These are phyloP conservation scores for Sporobolomyces roseus DNA, from an alignment of 768 basidiomycete genomes.

Conservation along the genomic window DNA sequence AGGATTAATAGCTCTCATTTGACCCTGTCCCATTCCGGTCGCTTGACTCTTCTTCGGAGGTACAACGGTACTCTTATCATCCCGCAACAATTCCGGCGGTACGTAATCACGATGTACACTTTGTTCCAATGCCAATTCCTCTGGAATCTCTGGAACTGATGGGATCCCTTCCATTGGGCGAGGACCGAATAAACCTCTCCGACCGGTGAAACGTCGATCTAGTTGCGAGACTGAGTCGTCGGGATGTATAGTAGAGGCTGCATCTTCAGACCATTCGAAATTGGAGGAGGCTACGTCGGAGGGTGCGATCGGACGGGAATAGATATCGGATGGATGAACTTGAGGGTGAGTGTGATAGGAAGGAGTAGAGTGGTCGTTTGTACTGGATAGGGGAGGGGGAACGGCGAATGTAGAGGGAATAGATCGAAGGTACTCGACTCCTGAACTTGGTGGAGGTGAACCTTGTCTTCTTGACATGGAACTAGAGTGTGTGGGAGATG, in stretches of 20 bases:
- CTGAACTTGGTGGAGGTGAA: not conserved
- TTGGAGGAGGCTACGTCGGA: slow-evolving; percentile 22
- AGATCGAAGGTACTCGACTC: slow-evolving; percentile 2
- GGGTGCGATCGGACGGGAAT: slow-evolving; percentile 16
- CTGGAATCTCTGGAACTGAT: slow-evolving; percentile 2
- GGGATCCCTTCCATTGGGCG: slow-evolving; percentile 20
- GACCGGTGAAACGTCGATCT: slow-evolving; percentile 31
- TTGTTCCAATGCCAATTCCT: slow-evolving; percentile 18
- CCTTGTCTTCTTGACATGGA: slow-evolving; percentile 8
- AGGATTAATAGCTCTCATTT: slow-evolving; percentile 10
- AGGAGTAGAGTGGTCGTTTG: slow-evolving; percentile 6
- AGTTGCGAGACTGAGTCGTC: slow-evolving; percentile 39
- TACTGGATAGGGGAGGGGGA: not conserved
- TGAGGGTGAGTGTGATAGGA: not conserved
- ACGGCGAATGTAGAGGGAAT: slow-evolving; percentile 9
- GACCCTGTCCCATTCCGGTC: slow-evolving; percentile 1
- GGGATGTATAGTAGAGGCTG: slow-evolving; percentile 31
- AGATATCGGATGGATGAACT: slow-evolving; percentile 25
- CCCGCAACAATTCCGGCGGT: slow-evolving; percentile 31
- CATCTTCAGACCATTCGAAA: slow-evolving; percentile 36
- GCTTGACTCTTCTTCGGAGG: not conserved
- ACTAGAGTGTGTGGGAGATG: not conserved
- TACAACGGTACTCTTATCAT: slow-evolving; percentile 33
- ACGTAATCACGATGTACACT: slow-evolving; percentile 22
- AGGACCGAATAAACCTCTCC: slow-evolving; percentile 18